These are phyloP conservation scores for Aspergillus steynii DNA, from an alignment of 495 filamentous ascomycete genomes.

Conservation along the genomic window DNA sequence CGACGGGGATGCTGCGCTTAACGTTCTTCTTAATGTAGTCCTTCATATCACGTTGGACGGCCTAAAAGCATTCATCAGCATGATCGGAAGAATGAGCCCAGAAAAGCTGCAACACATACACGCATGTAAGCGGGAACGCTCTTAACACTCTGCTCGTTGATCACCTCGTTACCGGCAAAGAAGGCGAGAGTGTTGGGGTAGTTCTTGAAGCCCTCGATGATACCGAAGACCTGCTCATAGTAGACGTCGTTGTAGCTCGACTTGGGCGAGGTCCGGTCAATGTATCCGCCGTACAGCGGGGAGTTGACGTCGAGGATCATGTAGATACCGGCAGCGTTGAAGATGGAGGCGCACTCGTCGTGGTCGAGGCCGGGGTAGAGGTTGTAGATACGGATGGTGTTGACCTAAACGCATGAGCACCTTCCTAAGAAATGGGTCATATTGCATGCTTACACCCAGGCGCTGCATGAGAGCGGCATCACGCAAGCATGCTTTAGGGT, in stretches of 20 bases:
- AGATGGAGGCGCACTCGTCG: slow-evolving; percentile 85
- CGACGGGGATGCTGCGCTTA: slow-evolving; percentile 72
- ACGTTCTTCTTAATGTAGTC: slow-evolving; percentile 78
- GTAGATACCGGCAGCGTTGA: slow-evolving; percentile 81
- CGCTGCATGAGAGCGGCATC: slow-evolving; percentile 92
- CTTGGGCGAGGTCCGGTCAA: slow-evolving; percentile 67
- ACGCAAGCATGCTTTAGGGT: slow-evolving; percentile 73
- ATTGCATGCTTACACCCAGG: slow-evolving; percentile 54
- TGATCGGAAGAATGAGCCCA: not conserved
- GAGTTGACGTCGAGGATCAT: slow-evolving; percentile 85
- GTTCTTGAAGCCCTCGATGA: slow-evolving; percentile 92
- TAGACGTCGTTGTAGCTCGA: slow-evolving; percentile 74
- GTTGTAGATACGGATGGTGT: slow-evolving; percentile 95
- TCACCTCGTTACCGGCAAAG: slow-evolving; percentile 93
- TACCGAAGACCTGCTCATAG: slow-evolving; percentile 78
- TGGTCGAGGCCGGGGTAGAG: slow-evolving; percentile 81
- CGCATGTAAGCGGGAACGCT: slow-evolving; percentile 44
- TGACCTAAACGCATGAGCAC: slow-evolving; percentile 51
- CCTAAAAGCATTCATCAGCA: slow-evolving; percentile 22
- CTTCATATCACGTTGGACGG: slow-evolving; percentile 82
- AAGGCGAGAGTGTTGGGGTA: slow-evolving; percentile 91
- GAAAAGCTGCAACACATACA: slow-evolving; percentile 20
- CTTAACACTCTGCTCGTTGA: slow-evolving; percentile 61
- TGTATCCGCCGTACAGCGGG: slow-evolving; percentile 72
- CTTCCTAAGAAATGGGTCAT: not conserved